phyloP scores from a whole-genome alignment of 2,329 filamentous ascomycete species.

The Stemphylium vesicarium region DNA sequence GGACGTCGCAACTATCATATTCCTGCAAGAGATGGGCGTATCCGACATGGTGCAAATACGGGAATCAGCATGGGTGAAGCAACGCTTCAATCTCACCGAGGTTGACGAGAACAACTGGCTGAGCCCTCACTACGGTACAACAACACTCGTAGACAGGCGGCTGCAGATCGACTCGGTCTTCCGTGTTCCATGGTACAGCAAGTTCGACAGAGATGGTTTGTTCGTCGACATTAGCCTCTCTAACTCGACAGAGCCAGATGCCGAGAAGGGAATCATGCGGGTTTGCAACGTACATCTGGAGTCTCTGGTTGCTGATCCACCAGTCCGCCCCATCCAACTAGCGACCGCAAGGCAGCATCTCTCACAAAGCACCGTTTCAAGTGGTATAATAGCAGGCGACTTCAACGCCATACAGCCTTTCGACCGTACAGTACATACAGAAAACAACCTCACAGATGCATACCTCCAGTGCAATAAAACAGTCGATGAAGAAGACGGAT shows the following conservation, averaged over 20 bases:
- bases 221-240: conserved; percentile 59
- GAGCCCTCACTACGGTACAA: conserved; percentile 59
- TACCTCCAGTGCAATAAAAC: conserved; percentile 60
- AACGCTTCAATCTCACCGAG: conserved; percentile 59
- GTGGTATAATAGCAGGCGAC: conserved; percentile 60
- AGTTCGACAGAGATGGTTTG: conserved; percentile 61
- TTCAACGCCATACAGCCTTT: conserved; percentile 65
- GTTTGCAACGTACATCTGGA: conserved; percentile 66
- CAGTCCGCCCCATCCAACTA: conserved; percentile 59
- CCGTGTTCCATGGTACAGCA: conserved; percentile 58
- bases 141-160: conserved; percentile 58
- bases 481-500: conserved; percentile 60
- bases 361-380: conserved; percentile 47
- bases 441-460: conserved; percentile 59
- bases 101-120: conserved; percentile 54
- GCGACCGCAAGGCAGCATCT: conserved; percentile 54
- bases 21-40: conserved; percentile 60
- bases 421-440: conserved; percentile 56
- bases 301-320: conserved; percentile 57
- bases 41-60: conserved; percentile 56
- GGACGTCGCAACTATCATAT: conserved; percentile 51
- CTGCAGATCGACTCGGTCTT: conserved; percentile 56
- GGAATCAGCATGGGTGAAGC: conserved; percentile 55
- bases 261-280: conserved; percentile 44
- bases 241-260: neutral